Conservation (phyloP, 2,329 filamentous ascomycete genomes). For the Didymella glomerata region DNA sequence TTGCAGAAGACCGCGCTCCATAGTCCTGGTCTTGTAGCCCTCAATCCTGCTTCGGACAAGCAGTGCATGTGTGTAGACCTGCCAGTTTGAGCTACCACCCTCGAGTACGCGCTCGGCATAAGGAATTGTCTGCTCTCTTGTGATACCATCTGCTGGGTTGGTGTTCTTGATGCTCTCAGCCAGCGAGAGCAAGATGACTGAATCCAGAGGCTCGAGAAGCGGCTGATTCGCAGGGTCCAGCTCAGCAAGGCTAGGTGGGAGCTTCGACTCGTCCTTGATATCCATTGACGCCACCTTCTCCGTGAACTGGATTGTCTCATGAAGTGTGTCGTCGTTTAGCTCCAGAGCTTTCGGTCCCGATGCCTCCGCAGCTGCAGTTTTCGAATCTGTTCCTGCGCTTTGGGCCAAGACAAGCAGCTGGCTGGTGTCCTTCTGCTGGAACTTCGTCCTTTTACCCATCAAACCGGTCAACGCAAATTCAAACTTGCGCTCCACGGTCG, state of each 20-base stretch:
- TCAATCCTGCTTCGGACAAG: constrained; percentile 91
- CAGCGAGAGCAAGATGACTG: constrained; percentile 80
- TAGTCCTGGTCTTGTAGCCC: constrained; percentile 82
- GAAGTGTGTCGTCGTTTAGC: constrained; percentile 89
- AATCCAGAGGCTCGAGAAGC: constrained; percentile 81
- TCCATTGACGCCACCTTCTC: constrained; percentile 58
- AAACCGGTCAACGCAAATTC: constrained; percentile 84
- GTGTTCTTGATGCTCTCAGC: constrained; percentile 93
- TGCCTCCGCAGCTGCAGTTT: constrained; percentile 27
- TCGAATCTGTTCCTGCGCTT: constrained; percentile 60
- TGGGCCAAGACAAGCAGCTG: constrained; percentile 91
- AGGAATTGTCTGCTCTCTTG: constrained; percentile 90
- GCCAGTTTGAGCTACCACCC: constrained; percentile 94
- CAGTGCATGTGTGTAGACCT: constrained; percentile 93
- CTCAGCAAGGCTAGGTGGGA: constrained; percentile 69
- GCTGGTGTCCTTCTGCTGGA: constrained; percentile 80
- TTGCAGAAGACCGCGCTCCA: constrained; percentile 89
- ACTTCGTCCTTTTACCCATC: constrained; percentile 84
- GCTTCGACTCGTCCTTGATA: constrained; percentile 55
- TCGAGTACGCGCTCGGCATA: constrained; percentile 88
- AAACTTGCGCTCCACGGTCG: constrained; percentile 73
- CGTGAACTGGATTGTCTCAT: constrained; percentile 85
- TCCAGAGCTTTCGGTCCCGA: constrained; percentile 73
- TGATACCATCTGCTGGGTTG: constrained; percentile 82
- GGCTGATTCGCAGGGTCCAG: constrained; percentile 84